A percentile compares a stretch with the other conserved stretches of the same genome.
Evolutionary conservation across 441 rosid species (phyloP).

Genomic region (Biscutella auriculata): DNA sequence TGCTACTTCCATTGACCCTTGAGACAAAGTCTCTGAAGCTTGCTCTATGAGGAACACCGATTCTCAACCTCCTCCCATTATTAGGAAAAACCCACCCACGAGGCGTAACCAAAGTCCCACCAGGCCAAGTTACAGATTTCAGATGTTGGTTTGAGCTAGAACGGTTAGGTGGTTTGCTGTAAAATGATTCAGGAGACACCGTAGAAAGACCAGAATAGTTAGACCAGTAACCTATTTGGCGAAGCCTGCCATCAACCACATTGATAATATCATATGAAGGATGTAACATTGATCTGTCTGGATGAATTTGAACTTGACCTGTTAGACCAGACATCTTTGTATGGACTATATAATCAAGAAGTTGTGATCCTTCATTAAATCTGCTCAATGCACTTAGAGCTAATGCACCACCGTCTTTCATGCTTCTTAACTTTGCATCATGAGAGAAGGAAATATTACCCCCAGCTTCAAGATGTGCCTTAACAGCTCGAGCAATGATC

Average conservation of each 20-base stretch:
- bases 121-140: conserved; percentile 65
- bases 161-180: conserved; percentile 45
- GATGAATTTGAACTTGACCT: conserved; percentile 51
- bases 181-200: conserved; percentile 58
- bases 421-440: conserved; percentile 33
- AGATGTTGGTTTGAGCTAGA: conserved; percentile 68
- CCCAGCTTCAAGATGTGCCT: conserved; percentile 46
- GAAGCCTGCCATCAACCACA: conserved; percentile 30
- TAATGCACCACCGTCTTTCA: conserved; percentile 39
- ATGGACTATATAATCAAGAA: conserved; percentile 44
- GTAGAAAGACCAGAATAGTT: conserved; percentile 69
- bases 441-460: conserved; percentile 59
- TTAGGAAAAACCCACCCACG: conserved; percentile 95
- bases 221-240: conserved; percentile 77
- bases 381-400: conserved; percentile 64
- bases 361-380: conserved; percentile 51
- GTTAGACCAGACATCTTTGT: conserved; percentile 63
- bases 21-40: conserved; percentile 51
- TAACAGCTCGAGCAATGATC: conserved; percentile 71
- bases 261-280: conserved; percentile 76
- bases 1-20: conserved; percentile 28
- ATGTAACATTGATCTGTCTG: conserved; percentile 41
- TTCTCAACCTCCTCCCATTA: conserved; percentile 62
- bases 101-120: conserved; percentile 46
- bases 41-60: conserved; percentile 71